phyloP scores from a whole-genome alignment of 805 yeast genomes.

The Pichia membranifaciens region DNA sequence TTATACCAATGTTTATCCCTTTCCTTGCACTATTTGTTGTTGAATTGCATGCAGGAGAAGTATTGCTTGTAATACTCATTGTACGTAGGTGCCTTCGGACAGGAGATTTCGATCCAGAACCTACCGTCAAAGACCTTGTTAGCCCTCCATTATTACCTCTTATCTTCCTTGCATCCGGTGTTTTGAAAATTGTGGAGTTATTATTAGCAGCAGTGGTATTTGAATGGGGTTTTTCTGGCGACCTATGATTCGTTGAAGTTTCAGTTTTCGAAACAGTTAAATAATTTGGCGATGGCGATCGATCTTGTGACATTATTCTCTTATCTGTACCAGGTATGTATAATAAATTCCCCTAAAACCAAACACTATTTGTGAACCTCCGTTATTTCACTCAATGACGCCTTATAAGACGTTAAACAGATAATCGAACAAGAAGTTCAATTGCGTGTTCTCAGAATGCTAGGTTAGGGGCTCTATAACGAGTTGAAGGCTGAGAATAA shows the following conservation, averaged over 20 bases:
- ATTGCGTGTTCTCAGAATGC: too few relatives aligned
- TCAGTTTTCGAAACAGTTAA: not conserved
- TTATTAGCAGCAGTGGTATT: too few relatives aligned
- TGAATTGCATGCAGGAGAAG: slow-evolving; percentile 12
- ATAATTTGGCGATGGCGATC: not conserved
- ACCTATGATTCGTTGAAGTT: not conserved
- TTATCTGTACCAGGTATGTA: too few relatives aligned
- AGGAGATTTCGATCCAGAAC: slow-evolving; percentile 15
- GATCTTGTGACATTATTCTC: not conserved
- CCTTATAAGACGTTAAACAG: too few relatives aligned
- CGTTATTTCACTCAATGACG: too few relatives aligned
- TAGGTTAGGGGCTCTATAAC: too few relatives aligned
- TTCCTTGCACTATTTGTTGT: slow-evolving; percentile 16
- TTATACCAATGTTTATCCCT: slow-evolving; percentile 30
- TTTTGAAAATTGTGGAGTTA: not conserved
- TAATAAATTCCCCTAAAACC: too few relatives aligned
- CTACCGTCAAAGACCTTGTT: slow-evolving; percentile 16
- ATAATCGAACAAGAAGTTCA: too few relatives aligned
- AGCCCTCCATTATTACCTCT: slow-evolving; percentile 5
- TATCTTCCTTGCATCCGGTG: slow-evolving; percentile 1
- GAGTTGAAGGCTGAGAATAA: too few relatives aligned
- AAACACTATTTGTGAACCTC: too few relatives aligned
- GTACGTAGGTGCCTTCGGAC: slow-evolving; percentile 19
- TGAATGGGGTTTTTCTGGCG: too few relatives aligned
- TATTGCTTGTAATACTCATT: slow-evolving; percentile 18